phyloP scores from a whole-genome alignment of 306 rosid species.

The cucumber (Cucumis sativus) region Cucumber_9930_V3 NC_026660.2:6053001-6053500 shows the following conservation, averaged over 20 bases:
- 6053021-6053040: conserved; percentile 24
- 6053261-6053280: not conserved
- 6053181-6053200: conserved; percentile 29
- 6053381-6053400: not conserved
- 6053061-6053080: conserved; percentile 1
- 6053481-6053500: not conserved
- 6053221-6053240: conserved; percentile 4
- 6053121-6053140: conserved; percentile 84
- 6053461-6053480: not conserved
- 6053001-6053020: conserved; percentile 40
- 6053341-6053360: conserved; percentile 38
- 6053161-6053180: not conserved
- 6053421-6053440: no score
- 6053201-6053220: conserved; percentile 5
- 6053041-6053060: conserved; percentile 19
- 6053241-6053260: no score
- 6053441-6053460: not conserved
- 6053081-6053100: conserved; percentile 46
- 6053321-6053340: conserved; percentile 73
- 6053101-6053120: conserved; percentile 42
- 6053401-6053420: not conserved
- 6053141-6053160: conserved; percentile 10
- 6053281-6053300: not conserved
- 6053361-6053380: conserved; percentile 28
- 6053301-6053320: conserved; percentile 37